Base-by-base conservation (phyloP, 768 basidiomycete species). In the Mycena vitilis region DNA sequence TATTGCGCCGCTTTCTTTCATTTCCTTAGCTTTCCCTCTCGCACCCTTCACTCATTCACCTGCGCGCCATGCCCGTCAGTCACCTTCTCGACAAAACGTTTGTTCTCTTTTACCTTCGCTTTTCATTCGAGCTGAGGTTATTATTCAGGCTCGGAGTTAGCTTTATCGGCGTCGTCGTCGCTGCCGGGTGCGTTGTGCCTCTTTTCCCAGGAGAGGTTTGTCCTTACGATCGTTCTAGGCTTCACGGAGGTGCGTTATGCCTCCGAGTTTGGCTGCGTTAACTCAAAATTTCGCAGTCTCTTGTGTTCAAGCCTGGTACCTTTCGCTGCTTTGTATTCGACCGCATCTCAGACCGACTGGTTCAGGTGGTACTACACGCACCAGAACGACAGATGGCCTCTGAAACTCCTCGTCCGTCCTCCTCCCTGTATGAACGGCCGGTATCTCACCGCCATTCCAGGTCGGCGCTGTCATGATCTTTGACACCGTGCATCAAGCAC, bases 401-500 rank as follows among this genome's bases (percentile, higher is more conserved):
- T 83, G 64, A 87, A 84, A 71, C 60, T 75, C 12, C 74, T 89
- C 30, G 88, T 88, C 61, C 71, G 82, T 75, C 37, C 25, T 47
- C 22, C 18, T 54, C 15, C 20, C 20, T 13, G 4, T 16, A 30
- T 8, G 49, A 25, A 2, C 34, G 9, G 23, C 15, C 38, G 20
- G 61, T n/a, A 10, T n/a, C 37, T 16, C 15, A 12, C 18, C 53
- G 10, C 22, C 30, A 45, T 63, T 37, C 44, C 59, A 89, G 88
- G 89, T 89, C 30, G 78, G 74, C 34, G 78, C 78, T 12, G 85
- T 86, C 8, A 81, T 88, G 78, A 0, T 81, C 3, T 84, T 84
- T 57, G 88, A 89, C 67, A 86, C 85, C 0, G 68, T 83, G 0
- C 87, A 89, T 68, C 88, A 89, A 71, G 79, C 75, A 1, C 73